Base-by-base conservation (phyloP, 2,329 filamentous ascomycete genomes). In the Fusarium guadeloupense region DNA sequence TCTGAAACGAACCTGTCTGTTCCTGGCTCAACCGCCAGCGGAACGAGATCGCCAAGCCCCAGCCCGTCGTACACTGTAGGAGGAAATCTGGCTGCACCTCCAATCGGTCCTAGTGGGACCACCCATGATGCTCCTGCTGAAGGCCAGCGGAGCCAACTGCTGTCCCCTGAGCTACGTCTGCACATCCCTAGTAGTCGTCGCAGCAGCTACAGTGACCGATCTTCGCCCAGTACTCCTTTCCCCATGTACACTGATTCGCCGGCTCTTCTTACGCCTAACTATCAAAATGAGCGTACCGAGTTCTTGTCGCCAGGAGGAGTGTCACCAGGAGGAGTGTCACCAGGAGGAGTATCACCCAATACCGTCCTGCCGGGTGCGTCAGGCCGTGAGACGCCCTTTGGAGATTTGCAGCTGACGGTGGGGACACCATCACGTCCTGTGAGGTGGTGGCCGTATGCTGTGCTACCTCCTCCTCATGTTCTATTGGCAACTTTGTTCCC, bases 401-500 rank as follows among this genome's bases (percentile, higher is more conserved):
- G 78, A 19, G 75, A 75, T 31, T 71, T 83, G 37, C 75, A 81
- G 16, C 72, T 72, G 21, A 63, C 71, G 19, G 60, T 64, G n/a
- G 79, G 62, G 68, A 74, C 48, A 50, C 78, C 70, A 45, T 82
- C 75, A 66, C 60, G 60, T 20, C 83, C 77, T 6, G 79, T 91
- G 35, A 82, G 75, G 39, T 96, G 92, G 89, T 97, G 93, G 93
- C 93, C 93, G 3, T 91, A 93, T 72, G 80, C 77, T 6, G 65
- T 91, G 17, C 77, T 96, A 5, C 91, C 93, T 4, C 79, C 90
- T 10, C 92, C 92, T 3, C 83, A 90, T 52, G 77, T 89, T 8
- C 79, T 98, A 13, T 74, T 87, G 14, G 83, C 86, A 14, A 93
- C 91, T 0, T 76, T 99, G 0, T 97, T 98, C 66, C 95, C 95